Conservation (phyloP, 2,329 filamentous ascomycete genomes). For the Gaeumannomyces tritici region DNA sequence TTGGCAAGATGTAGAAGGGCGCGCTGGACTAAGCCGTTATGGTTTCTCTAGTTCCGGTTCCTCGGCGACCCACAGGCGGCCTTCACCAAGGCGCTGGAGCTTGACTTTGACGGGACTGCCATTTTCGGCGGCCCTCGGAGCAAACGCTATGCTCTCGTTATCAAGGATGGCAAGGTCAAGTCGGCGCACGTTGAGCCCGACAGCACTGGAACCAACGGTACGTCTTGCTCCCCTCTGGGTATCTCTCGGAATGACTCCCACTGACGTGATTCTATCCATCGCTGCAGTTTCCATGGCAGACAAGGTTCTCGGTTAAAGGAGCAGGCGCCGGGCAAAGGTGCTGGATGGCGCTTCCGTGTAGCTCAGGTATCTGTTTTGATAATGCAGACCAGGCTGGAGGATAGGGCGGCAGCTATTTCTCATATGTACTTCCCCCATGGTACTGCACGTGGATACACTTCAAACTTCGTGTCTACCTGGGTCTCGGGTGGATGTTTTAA, state of each 20-base stretch:
- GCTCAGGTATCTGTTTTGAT: neutral
- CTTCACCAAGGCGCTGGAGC: constrained; percentile 76
- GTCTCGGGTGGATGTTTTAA: no score
- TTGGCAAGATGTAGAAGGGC: neutral
- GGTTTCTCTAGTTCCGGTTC: constrained; percentile 64
- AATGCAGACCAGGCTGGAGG: neutral
- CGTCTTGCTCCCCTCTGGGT: neutral
- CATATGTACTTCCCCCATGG: neutral
- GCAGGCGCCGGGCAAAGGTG: neutral
- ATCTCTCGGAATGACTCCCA: neutral
- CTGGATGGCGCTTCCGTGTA: neutral
- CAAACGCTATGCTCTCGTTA: constrained; percentile 78
- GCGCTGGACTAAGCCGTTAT: neutral
- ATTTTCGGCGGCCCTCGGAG: constrained; percentile 76
- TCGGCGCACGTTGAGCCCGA: constrained; percentile 78
- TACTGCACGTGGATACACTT: neutral
- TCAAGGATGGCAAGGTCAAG: constrained; percentile 79
- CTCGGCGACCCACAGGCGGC: constrained; percentile 69
- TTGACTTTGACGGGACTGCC: constrained; percentile 68
- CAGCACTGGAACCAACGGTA: constrained; percentile 62
- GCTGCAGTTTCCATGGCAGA: constrained; percentile 39
- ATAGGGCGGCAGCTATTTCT: neutral
- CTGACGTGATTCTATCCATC: neutral
- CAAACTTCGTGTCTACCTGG: no score
- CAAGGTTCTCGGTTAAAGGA: constrained; percentile 31